Conservation (phyloP, 805 yeast species). For the Kodamaea laetipori region DNA sequence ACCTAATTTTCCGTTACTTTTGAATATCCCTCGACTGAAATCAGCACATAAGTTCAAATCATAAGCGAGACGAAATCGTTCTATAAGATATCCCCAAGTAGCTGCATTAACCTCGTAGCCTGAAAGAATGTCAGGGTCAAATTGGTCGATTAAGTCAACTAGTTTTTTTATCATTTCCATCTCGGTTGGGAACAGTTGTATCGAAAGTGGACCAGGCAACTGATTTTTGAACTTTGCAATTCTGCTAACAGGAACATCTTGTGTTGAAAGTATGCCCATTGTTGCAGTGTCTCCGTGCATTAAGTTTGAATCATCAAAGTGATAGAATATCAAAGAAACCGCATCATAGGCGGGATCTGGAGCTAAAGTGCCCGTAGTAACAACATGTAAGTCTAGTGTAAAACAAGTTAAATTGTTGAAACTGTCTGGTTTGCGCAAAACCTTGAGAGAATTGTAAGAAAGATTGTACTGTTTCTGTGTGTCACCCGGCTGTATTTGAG, state of each 20-base stretch:
- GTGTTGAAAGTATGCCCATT: conserved; percentile 1
- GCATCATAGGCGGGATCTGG: conserved; percentile 73
- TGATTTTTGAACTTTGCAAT: not conserved
- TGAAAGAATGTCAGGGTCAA: conserved; percentile 85
- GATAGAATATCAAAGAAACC: conserved; percentile 64
- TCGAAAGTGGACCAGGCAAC: conserved; percentile 8
- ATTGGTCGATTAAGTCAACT: conserved; percentile 52
- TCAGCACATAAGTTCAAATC: conserved; percentile 57
- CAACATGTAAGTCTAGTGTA: conserved; percentile 67
- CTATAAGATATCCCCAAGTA: conserved; percentile 91
- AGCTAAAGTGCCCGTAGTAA: conserved; percentile 43
- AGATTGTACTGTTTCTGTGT: conserved; percentile 43
- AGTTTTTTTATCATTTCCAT: conserved; percentile 57
- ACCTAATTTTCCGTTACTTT: conserved; percentile 53
- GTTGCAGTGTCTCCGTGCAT: conserved; percentile 14
- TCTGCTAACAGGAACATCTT: not conserved
- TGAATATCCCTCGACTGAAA: conserved; percentile 58
- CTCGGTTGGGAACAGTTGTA: conserved; percentile 51
- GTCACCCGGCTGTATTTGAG: conserved; percentile 55
- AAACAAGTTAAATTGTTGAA: conserved; percentile 57
- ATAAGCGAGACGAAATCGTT: conserved; percentile 51
- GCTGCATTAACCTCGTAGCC: conserved; percentile 80
- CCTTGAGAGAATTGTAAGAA: conserved; percentile 38
- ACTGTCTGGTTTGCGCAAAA: conserved; percentile 38
- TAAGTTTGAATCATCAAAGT: conserved; percentile 44